These are phyloP conservation scores for Flaveria robusta DNA, from an alignment of 129 eudicot species.

Conservation along the genomic window DNA sequence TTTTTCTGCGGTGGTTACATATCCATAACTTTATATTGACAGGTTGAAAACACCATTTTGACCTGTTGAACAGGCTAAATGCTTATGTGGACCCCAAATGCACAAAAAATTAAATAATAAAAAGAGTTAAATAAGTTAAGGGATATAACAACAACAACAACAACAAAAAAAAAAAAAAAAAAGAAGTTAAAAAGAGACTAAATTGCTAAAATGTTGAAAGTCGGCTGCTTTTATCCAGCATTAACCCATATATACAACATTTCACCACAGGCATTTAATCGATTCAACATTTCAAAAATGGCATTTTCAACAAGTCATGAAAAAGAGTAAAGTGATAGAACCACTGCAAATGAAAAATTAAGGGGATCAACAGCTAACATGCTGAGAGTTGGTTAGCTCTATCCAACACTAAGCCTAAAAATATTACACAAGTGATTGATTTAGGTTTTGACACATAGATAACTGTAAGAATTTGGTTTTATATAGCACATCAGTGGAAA, in stretches of 20 bases:
- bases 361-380: background rate
- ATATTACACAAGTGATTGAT: background rate
- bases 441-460: background rate
- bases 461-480: background rate
- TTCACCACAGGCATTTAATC: background rate
- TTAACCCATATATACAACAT: background rate
- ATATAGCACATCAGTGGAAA: background rate
- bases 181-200: background rate
- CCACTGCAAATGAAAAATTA: too few species aligned
- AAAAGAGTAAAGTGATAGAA: background rate
- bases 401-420: background rate
- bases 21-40: background rate
- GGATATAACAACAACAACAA: background rate
- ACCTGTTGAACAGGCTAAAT: conserved; percentile 3
- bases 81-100: background rate
- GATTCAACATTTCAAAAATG: background rate
- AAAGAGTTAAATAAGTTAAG: background rate
- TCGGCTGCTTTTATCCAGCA: background rate
- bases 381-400: background rate
- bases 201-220: background rate
- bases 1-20: background rate
- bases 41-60: background rate
- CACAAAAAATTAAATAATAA: background rate
- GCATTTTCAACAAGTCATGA: conserved; percentile 1
- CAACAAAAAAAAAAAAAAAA: background rate